Conservation (phyloP, 768 basidiomycete genomes). For the Mycena metata region DNA sequence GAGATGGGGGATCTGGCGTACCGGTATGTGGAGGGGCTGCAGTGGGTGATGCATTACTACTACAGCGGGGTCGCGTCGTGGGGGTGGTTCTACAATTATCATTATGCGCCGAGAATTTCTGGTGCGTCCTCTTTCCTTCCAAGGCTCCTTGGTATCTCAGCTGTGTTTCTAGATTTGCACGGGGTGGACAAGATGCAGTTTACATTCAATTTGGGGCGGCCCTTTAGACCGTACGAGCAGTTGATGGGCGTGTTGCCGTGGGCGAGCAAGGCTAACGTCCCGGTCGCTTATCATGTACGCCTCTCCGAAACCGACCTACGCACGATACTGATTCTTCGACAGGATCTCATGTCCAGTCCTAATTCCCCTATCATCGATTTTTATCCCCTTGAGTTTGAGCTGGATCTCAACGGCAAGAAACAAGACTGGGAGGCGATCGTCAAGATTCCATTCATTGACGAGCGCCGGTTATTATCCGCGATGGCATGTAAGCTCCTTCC, state of each 20-base stretch:
- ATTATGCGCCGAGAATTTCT: slow-evolving; percentile 96
- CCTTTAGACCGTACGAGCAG: slow-evolving; percentile 95
- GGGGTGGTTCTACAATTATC: slow-evolving; percentile 99
- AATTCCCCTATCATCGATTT: slow-evolving; percentile 94
- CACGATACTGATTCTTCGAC: neutral
- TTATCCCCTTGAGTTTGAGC: slow-evolving; percentile 92
- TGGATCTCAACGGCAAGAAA: slow-evolving; percentile 97
- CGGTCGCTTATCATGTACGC: slow-evolving; percentile 82
- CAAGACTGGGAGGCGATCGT: slow-evolving; percentile 99
- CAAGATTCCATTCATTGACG: slow-evolving; percentile 98
- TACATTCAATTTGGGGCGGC: slow-evolving; percentile 86
- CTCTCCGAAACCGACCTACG: too few species aligned
- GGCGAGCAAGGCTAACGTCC: slow-evolving; percentile 91
- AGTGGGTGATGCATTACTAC: slow-evolving; percentile 99
- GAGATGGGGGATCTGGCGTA: slow-evolving; percentile 79
- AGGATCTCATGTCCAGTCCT: slow-evolving; percentile 92
- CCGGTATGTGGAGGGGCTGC: slow-evolving; percentile 92
- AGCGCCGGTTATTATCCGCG: slow-evolving; percentile 79
- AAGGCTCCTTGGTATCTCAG: neutral
- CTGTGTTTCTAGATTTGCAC: slow-evolving; percentile 58
- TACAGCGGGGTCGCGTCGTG: slow-evolving; percentile 97
- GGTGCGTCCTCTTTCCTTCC: slow-evolving; percentile 64
- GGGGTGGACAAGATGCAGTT: slow-evolving; percentile 89
- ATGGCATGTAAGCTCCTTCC: slow-evolving; percentile 77
- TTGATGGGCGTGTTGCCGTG: slow-evolving; percentile 97